These are phyloP conservation scores for Penicillium arizonense DNA, from an alignment of 495 filamentous ascomycete species.

Conservation along the genomic window DNA sequence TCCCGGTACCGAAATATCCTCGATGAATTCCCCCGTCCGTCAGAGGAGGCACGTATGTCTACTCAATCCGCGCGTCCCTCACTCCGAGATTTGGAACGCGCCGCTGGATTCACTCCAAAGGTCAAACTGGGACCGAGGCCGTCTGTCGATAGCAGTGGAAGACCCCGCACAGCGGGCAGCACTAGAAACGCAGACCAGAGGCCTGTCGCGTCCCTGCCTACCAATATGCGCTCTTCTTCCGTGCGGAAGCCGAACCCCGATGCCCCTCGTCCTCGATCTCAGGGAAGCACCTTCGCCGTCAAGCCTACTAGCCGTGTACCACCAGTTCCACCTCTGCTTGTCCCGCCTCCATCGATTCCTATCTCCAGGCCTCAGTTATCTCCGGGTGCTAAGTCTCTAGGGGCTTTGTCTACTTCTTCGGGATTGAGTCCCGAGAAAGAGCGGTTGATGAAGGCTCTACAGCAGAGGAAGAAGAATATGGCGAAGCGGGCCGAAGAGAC, in stretches of 20 bases:
- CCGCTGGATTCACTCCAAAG: conserved; percentile 60
- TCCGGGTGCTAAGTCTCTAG: conserved; percentile 51
- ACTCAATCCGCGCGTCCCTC: conserved; percentile 65
- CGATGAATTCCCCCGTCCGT: conserved; percentile 40
- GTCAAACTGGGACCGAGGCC: conserved; percentile 84
- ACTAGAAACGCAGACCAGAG: conserved; percentile 52
- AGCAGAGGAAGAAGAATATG: conserved; percentile 79
- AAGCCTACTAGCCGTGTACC: conserved; percentile 39
- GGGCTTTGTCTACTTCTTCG: conserved; percentile 47
- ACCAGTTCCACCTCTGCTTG: conserved; percentile 40
- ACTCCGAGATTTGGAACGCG: conserved; percentile 59
- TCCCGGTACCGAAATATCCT: conserved; percentile 27
- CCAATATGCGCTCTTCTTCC: conserved; percentile 46
- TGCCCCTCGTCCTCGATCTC: conserved; percentile 40
- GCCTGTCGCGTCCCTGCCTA: conserved; percentile 69
- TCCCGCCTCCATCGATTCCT: conserved; percentile 49
- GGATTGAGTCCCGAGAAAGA: conserved; percentile 85
- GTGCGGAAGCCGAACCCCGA: conserved; percentile 37
- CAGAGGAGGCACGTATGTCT: conserved; percentile 46
- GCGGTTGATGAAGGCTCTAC: conserved; percentile 88
- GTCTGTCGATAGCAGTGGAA: conserved; percentile 64
- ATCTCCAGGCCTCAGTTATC: conserved; percentile 48
- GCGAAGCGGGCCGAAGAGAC: conserved; percentile 40
- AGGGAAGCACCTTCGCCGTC: conserved; percentile 37
- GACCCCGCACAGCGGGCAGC: conserved; percentile 60